Conservation (phyloP, 768 basidiomycete species). For the Leccinum variicolor region DNA sequence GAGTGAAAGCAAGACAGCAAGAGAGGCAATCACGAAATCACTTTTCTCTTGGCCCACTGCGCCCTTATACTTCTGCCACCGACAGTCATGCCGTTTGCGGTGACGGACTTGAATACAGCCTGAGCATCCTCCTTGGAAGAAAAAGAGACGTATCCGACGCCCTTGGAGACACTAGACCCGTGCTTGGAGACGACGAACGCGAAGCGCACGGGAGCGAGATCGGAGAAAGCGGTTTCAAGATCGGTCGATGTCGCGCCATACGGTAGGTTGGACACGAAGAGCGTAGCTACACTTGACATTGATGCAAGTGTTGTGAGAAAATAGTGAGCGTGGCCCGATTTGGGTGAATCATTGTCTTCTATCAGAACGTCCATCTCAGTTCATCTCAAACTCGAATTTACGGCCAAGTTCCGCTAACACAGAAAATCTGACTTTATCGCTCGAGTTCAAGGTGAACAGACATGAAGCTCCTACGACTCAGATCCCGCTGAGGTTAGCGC, state of each 20-base stretch:
- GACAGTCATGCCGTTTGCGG: conserved; percentile 60
- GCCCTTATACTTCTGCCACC: conserved; percentile 70
- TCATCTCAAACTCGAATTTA: background rate
- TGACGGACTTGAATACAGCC: conserved; percentile 60
- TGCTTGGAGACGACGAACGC: conserved; percentile 90
- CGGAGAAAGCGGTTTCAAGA: conserved; percentile 90
- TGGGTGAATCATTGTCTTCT: too few species aligned
- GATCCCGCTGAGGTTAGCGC: background rate
- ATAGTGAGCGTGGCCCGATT: too few species aligned
- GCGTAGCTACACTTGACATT: conserved; percentile 55
- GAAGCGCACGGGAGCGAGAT: conserved; percentile 89
- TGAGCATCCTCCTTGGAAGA: conserved; percentile 87
- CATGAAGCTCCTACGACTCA: background rate
- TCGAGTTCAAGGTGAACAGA: too few species aligned
- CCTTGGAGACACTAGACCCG: conserved; percentile 76
- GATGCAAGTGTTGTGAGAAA: background rate
- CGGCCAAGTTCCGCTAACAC: too few species aligned
- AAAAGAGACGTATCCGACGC: conserved; percentile 96
- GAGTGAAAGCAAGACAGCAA: background rate
- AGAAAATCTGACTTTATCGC: too few species aligned
- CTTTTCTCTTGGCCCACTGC: conserved; percentile 81
- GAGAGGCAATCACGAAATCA: conserved; percentile 26
- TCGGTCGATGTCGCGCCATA: conserved; percentile 89
- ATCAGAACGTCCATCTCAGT: too few species aligned
- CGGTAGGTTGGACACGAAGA: conserved; percentile 93